phyloP scores from a whole-genome alignment of 345 rosid genomes.

The Reutealis trisperma region DNA sequence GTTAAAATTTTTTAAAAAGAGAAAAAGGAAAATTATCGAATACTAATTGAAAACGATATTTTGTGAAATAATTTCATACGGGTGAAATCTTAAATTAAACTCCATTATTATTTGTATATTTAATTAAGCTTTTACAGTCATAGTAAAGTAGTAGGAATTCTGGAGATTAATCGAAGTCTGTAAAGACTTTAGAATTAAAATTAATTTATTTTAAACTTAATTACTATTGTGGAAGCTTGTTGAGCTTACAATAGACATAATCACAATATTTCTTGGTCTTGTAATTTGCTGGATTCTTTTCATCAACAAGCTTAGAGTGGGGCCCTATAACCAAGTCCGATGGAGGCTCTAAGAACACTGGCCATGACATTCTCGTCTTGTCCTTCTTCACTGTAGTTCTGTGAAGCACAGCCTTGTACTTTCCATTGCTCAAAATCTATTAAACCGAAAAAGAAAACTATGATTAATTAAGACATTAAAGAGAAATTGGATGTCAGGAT shows the following conservation, averaged over 20 bases:
- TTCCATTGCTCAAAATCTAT: constrained; percentile 58
- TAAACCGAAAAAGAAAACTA: too few relatives aligned
- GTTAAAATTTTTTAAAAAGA: not conserved
- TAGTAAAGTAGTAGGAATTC: too few relatives aligned
- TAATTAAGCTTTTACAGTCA: too few relatives aligned
- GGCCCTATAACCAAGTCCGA: constrained; percentile 63
- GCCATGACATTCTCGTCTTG: constrained; percentile 92
- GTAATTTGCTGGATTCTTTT: constrained; percentile 50
- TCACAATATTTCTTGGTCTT: constrained; percentile 70
- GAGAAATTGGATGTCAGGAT: too few relatives aligned
- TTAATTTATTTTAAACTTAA: too few relatives aligned
- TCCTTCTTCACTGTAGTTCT: constrained; percentile 70
- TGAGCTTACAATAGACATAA: constrained; percentile 69
- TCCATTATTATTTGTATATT: too few relatives aligned
- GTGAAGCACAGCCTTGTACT: constrained; percentile 65
- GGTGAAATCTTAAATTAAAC: too few relatives aligned
- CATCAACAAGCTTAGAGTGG: constrained; percentile 49
- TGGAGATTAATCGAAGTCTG: too few relatives aligned
- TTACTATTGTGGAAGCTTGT: constrained; percentile 64
- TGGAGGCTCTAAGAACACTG: constrained; percentile 87
- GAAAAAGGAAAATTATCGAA: not conserved
- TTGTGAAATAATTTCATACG: too few relatives aligned
- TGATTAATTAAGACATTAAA: too few relatives aligned
- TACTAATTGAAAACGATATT: too few relatives aligned
- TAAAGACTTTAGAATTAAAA: too few relatives aligned